Evolutionary conservation across 73 alveolate species (phyloP), one percentile per base, ranked within the genome.

Genomic region (Blepharisma stoltei): DNA sequence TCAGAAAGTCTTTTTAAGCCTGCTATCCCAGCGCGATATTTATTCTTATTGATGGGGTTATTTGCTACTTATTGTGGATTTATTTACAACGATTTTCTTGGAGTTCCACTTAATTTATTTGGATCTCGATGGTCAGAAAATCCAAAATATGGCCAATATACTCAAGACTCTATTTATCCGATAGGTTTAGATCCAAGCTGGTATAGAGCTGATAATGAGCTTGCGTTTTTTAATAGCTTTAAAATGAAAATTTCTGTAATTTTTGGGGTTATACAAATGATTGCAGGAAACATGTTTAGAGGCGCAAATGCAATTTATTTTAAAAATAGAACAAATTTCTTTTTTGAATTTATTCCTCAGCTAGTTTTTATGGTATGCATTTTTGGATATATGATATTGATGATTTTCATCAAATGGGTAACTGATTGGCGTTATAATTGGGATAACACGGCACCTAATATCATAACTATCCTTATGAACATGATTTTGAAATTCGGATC

Each of bases 161-260:
- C 71, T 37, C 55, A 66, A 43, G 53, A 70, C 48, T n/a, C 98
- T 67, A 83, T 86, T 41, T 97, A 97, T 73, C 98, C 98, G 0
- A n/a, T 95, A 9, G 99, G 99, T 37, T 78, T 97, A 49, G 99
- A 97, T 77, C 98, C 98, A 18, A 86, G 85, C 76, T 97, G 99
- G 99, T 92, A 81, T 83, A 41, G 90, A 8, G 84, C 99, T 44
- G 68, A 69, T 21, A 97, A 97, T 84, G 98, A 95, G 76, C 90
- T 97, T 70, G 65, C 94, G 32, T 97, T 88, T 89, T 81, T 88
- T 48, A 97, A 97, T 81, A 92, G 98, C 6, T 85, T 93, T 48
- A 97, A 97, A 81, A 97, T 97, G 99, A 97, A 97, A 83, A 78
- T 94, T 84, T 90, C 99, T 47, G 98, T 97, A 54, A 95, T 97